Percentiles rank a stretch among this genome's conserved stretches.
phyloP scores from a whole-genome alignment of 2,329 filamentous ascomycete genomes.

The Hypomyces rosellus region DNA sequence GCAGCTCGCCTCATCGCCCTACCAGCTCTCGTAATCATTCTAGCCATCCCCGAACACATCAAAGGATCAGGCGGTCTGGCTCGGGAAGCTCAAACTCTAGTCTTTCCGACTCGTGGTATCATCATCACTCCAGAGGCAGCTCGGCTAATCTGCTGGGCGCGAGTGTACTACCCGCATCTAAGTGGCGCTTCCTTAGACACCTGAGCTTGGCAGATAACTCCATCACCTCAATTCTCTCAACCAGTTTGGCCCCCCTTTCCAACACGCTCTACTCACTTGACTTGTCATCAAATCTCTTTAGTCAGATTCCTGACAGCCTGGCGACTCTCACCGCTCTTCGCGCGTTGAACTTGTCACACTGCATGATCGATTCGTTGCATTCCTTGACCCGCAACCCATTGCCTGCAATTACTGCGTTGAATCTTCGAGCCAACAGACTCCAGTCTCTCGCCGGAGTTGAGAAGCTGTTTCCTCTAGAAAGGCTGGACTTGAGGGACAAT shows the following conservation, averaged over 20 bases:
- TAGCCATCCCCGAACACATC: constrained; percentile 57
- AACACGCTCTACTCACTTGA: constrained; percentile 89
- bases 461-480: constrained; percentile 78
- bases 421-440: constrained; percentile 82
- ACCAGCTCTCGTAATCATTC: constrained; percentile 67
- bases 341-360: constrained; percentile 88
- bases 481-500: constrained; percentile 88
- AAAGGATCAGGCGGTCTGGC: constrained; percentile 77
- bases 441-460: constrained; percentile 85
- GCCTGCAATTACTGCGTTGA: constrained; percentile 88
- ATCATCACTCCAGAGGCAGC: constrained; percentile 57
- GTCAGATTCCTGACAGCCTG: constrained; percentile 88
- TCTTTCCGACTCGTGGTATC: constrained; percentile 57
- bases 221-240: constrained; percentile 69
- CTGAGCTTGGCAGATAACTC: constrained; percentile 88
- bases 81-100: constrained; percentile 91
- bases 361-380: constrained; percentile 94
- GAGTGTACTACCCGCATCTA: constrained; percentile 70
- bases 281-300: constrained; percentile 85
- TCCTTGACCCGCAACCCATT: constrained; percentile 80
- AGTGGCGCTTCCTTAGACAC: constrained; percentile 93
- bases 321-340: constrained; percentile 80
- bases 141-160: constrained; percentile 69
- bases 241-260: constrained; percentile 73
- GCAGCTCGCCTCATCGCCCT: constrained; percentile 75